Evolutionary conservation across 1,284 basidiomycete species (phyloP), one percentile per base, ranked within the genome.

Genomic region (Microbotryum intermedium): DNA sequence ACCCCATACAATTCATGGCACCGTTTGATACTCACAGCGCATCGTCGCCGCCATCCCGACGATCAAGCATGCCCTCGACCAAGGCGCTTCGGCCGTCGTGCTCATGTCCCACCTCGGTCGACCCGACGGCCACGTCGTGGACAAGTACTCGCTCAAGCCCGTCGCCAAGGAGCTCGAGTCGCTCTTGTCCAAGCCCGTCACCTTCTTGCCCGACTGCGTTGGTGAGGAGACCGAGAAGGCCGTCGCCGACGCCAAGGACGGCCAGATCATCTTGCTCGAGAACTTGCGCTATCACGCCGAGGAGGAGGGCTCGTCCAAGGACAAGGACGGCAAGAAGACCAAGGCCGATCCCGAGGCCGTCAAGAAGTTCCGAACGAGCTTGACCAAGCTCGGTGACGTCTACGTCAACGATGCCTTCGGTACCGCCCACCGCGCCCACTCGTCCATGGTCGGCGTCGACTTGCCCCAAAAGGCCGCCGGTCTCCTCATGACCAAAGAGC

Each of bases 381-480:
- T 98, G 70, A 97, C 94, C 66, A 84, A 82, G 67, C 87, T 98
- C 67, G 93, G 91, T 56, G 92, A 97, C 73, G 88, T 98, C 69
- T 98, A 97, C 77, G 81, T 98, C 76, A 98, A 98, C 79, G 94
- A 98, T 75, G 95, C 94, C 45, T 98, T 98, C 76, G 94, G 94
- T 60, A 97, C 94, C 55, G 95, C 94, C 46, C 94, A 98, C 78
- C 90, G 94, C 70, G 93, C 90, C 25, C 95, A 98, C 77, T 95
- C 94, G 1, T 93, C 90, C 71, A 97, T 98, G 90, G 95, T 98
- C 71, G 94, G 94, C 68, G 82, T 98, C 69, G 83, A 95, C 76
- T 83, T 97, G 44, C 84, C 86, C n/a, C 86, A 94, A 77, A 84
- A 91, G 70, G 94, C 94, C 9, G 84, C 93, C 45, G 94, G 94